These are phyloP conservation scores for Endogone sp. DNA, from an alignment of 192 early-diverging fungal genomes.

Conservation along the genomic window DNA sequence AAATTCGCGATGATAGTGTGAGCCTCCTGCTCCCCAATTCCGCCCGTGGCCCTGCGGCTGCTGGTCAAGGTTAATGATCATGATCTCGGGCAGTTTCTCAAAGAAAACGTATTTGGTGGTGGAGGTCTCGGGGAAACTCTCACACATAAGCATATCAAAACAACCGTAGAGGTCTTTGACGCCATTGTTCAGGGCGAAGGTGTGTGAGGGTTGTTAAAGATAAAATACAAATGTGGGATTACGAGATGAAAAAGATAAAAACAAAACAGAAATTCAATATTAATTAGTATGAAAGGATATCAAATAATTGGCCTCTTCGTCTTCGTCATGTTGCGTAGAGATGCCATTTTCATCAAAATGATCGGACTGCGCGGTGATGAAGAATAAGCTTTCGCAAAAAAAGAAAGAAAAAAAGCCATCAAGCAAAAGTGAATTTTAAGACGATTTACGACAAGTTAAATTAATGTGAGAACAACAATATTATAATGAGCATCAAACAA, in stretches of 20 bases:
- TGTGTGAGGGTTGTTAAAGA: conserved; percentile 6
- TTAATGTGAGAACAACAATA: too few species aligned
- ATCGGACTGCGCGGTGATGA: conserved; percentile 9
- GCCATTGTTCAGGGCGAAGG: conserved; percentile 4
- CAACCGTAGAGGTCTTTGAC: conserved; percentile 17
- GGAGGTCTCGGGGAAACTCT: neutral
- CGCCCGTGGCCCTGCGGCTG: neutral
- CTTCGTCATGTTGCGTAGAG: neutral
- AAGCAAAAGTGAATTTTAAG: neutral
- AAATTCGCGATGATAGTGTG: neutral
- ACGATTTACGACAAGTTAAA: too few species aligned
- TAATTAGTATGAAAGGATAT: conserved; percentile 17
- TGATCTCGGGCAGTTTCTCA: neutral
- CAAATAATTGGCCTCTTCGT: conserved; percentile 22
- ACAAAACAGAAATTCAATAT: neutral
- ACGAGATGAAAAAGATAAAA: neutral
- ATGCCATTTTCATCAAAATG: conserved; percentile 3
- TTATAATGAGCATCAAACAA: too few species aligned
- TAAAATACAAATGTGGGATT: neutral
- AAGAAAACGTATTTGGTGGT: neutral
- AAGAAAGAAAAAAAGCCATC: conserved; percentile 2
- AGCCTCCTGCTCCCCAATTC: neutral
- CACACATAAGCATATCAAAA: conserved; percentile 25
- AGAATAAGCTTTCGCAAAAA: conserved; percentile 11
- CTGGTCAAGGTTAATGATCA: neutral